A percentile compares a stretch with the other conserved stretches of the same genome.
Conservation (phyloP, 495 filamentous ascomycete species). For the Choiromyces venosus region DNA sequence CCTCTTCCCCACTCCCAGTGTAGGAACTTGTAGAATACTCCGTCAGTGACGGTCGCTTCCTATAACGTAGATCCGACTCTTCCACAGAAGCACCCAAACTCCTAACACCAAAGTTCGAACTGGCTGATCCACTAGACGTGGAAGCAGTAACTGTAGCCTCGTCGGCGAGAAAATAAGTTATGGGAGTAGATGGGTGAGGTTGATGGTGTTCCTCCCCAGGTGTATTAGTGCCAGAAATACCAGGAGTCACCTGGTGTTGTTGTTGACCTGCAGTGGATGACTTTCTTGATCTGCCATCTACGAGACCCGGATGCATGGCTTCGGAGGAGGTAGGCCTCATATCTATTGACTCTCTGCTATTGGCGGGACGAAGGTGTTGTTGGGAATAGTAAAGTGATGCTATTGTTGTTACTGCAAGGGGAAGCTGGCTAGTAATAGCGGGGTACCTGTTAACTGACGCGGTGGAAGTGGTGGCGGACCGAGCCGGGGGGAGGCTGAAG, state of each 20-base stretch:
- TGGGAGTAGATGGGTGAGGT: constrained; percentile 44
- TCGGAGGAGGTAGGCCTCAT: constrained; percentile 39
- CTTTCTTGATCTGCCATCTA: constrained; percentile 34
- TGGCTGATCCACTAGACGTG: constrained; percentile 38
- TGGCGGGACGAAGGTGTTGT: not conserved
- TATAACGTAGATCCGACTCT: constrained; percentile 34
- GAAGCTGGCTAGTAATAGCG: constrained; percentile 24
- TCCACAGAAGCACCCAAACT: constrained; percentile 44
- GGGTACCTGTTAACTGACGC: constrained; percentile 26
- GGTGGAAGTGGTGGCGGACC: too few relatives aligned
- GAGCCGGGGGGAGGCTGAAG: not conserved
- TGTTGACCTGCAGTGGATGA: constrained; percentile 28
- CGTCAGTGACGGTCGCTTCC: constrained; percentile 21
- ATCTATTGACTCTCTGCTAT: not conserved
- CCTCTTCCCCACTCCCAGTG: constrained; percentile 9
- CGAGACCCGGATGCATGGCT: constrained; percentile 32
- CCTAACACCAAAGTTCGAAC: constrained; percentile 32
- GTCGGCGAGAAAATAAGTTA: constrained; percentile 55
- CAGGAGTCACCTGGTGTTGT: constrained; percentile 18
- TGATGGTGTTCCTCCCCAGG: constrained; percentile 25
- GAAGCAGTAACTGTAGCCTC: constrained; percentile 52
- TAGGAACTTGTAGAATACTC: constrained; percentile 19
- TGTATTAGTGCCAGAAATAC: constrained; percentile 23
- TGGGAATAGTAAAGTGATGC: constrained; percentile 17
- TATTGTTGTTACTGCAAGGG: constrained; percentile 7